phyloP scores from a whole-genome alignment of 169 alveolate genomes.

The Theileria parva region DNA sequence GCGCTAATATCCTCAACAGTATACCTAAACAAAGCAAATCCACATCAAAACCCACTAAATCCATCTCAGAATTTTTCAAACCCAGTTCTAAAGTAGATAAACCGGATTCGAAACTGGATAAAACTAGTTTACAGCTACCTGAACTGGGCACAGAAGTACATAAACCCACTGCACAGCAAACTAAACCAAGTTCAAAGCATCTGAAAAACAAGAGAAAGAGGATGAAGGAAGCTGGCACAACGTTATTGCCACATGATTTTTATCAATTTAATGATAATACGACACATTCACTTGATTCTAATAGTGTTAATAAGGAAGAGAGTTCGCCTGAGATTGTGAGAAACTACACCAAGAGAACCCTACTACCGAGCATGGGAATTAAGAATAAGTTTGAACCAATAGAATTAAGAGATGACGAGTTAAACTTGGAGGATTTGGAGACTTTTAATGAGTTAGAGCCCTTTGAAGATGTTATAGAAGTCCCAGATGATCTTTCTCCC shows the following conservation, averaged over 20 bases:
- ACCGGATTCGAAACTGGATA: background rate
- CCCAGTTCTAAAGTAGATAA: background rate
- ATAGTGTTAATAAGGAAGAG: background rate
- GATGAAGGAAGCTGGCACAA: background rate
- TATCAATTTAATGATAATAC: conserved; percentile 3
- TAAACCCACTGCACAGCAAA: background rate
- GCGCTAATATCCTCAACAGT: background rate
- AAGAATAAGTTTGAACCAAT: background rate
- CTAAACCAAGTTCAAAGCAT: background rate
- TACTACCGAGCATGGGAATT: background rate
- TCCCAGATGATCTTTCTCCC: background rate
- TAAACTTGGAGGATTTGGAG: conserved; percentile 1
- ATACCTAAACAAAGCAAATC: background rate
- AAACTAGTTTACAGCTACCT: background rate
- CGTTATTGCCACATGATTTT: conserved; percentile 1
- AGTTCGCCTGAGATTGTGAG: background rate
- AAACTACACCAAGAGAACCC: background rate
- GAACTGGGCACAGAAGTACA: too few species aligned
- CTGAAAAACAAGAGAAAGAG: background rate
- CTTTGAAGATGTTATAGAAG: background rate
- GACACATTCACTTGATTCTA: background rate
- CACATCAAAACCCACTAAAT: background rate
- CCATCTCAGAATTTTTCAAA: background rate
- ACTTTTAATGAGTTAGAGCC: conserved; percentile 13
- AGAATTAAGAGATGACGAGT: conserved; percentile 16